Percentiles rank a stretch among this genome's conserved stretches.
Evolutionary conservation across 371 early-diverging fungal genomes (phyloP).

Genomic region (Dichotomocladium elegans): DNA sequence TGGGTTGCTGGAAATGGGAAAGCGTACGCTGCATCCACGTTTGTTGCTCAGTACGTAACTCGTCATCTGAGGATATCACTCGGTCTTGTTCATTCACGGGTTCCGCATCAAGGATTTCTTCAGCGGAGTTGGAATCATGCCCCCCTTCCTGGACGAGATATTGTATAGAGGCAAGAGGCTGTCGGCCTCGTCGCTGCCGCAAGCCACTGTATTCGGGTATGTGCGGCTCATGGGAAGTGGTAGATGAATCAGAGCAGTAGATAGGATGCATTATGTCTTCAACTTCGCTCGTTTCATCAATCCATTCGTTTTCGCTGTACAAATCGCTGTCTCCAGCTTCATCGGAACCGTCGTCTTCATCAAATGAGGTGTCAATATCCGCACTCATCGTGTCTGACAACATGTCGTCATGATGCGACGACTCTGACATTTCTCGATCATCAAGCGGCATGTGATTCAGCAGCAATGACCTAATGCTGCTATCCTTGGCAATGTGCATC

Average conservation of each 20-base stretch:
- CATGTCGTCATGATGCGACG: conserved; percentile 4
- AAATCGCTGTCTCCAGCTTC: background rate
- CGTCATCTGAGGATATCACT: conserved; percentile 14
- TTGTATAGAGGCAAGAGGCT: conserved; percentile 19
- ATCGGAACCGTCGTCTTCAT: conserved; percentile 16
- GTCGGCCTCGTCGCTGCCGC: conserved; percentile 16
- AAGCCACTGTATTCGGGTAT: background rate
- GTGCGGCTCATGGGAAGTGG: conserved; percentile 2
- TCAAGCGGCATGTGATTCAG: conserved; percentile 11
- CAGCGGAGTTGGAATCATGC: conserved; percentile 11
- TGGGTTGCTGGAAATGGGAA: conserved; percentile 36
- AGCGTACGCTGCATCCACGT: conserved; percentile 45
- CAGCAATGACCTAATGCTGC: conserved; percentile 11
- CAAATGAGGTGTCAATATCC: conserved; percentile 31
- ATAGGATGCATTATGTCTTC: background rate
- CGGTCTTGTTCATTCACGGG: conserved; percentile 11
- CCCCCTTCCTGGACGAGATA: conserved; percentile 17
- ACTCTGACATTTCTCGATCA: conserved; percentile 12
- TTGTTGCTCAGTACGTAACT: conserved; percentile 8
- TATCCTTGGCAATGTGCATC: conserved; percentile 19
- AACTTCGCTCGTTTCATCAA: conserved; percentile 8
- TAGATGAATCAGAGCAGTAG: conserved; percentile 23
- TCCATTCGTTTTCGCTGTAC: conserved; percentile 23
- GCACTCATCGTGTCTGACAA: conserved; percentile 32
- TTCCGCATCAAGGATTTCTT: conserved; percentile 16